Base-by-base conservation (phyloP, 2,329 filamentous ascomycete genomes). In the Teratosphaeria pseudoeucalypti region DNA sequence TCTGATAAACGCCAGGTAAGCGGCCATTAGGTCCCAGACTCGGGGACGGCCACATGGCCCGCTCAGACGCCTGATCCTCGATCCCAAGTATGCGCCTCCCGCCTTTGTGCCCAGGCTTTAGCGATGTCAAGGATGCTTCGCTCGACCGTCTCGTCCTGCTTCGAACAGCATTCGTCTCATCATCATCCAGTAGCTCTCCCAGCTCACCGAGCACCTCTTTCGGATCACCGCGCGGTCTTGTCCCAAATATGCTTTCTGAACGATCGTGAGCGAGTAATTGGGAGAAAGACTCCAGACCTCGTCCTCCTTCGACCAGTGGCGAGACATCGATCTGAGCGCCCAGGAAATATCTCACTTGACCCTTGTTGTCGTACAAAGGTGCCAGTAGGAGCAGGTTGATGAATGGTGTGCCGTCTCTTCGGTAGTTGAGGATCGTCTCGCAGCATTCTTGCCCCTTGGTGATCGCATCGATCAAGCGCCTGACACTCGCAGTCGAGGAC, bases 391-490 rank as follows among this genome's bases (percentile, higher is more conserved):
- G 68, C 4, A 76, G 67, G 58, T 76, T 76, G 64, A 76, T 67
- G 59, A 76, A 76, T 0, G 74, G 74, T 11, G 70, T 70, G 10
- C 74, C 74, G 57, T 76, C 73, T 61, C 72, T 61, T 47, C 71
- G 66, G 61, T 78, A 78, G 57, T 78, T 78, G 32, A 78, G 65
- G 4, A 78, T 68, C 1, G 74, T 74, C 62, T 78, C 76, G 58
- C 71, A 77, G 55, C 70, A 68, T 58, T 78, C 75, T 64, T 76
- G 70, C 9, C 76, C 76, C 12, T 66, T 65, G 11, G 65, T 61
- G 10, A 77, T 61, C 2, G 72, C 72, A 19, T 73, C 66, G 16
- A 72, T 68, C 16, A 78, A 57, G 27, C 76, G 68, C 29, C 64
- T 61, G 3, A 77, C 67, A 6, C 71, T 69, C 2, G 67, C 60